phyloP scores from a whole-genome alignment of 163 green algal genomes.

The Prototheca cutis region DNA sequence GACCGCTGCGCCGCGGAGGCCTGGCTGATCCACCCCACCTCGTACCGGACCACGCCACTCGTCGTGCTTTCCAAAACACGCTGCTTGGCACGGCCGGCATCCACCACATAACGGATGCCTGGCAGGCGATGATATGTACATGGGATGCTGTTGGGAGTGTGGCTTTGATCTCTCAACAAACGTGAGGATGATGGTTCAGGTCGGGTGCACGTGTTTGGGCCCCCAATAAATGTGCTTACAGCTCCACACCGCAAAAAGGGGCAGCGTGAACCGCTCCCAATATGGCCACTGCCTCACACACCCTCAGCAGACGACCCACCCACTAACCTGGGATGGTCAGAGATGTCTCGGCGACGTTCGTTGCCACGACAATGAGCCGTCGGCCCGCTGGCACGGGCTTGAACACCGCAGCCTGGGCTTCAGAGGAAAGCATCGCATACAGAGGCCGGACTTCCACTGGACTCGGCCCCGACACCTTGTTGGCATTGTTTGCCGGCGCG shows the following conservation, averaged over 20 bases:
- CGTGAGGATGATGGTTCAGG: no score
- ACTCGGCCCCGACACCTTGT: background rate
- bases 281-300: no score
- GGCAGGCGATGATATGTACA: no score
- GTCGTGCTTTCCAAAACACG: conserved; percentile 49
- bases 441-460: conserved; percentile 81
- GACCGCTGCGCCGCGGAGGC: conserved; percentile 79
- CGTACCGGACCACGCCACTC: conserved; percentile 44
- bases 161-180: no score
- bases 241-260: no score
- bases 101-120: conserved; percentile 84
- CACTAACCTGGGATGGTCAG: conserved; percentile 85
- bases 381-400: conserved; percentile 41
- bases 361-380: conserved; percentile 82
- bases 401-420: conserved; percentile 71
- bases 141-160: no score
- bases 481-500: no score
- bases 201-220: no score
- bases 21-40: conserved; percentile 72
- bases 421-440: conserved; percentile 80
- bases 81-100: conserved; percentile 81
- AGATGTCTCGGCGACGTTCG: conserved; percentile 95
- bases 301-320: background rate
- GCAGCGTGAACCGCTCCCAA: no score
- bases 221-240: no score